Evolutionary conservation across 2,329 filamentous ascomycete genomes (phyloP).

Genomic region (Fusarium coffeatum): DNA sequence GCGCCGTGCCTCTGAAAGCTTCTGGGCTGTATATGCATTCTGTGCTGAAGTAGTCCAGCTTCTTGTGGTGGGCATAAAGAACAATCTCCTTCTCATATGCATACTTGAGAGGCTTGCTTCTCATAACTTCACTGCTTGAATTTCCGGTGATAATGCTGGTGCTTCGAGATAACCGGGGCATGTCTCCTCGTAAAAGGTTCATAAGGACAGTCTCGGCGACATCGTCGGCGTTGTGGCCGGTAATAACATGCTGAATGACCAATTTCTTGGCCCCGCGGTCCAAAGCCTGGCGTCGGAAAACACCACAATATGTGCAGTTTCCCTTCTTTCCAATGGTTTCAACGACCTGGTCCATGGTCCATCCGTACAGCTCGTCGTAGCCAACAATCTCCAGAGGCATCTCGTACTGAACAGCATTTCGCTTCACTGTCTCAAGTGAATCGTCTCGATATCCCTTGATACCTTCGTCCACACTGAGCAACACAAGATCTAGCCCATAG

Average conservation of each 20-base stretch:
- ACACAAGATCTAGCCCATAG: conserved; percentile 85
- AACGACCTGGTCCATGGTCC: conserved; percentile 99
- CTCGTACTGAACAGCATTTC: conserved; percentile 89
- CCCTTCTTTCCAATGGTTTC: conserved; percentile 96
- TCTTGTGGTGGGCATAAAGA: conserved; percentile 95
- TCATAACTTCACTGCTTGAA: conserved; percentile 85
- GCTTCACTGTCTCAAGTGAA: conserved; percentile 94
- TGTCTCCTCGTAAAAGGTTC: conserved; percentile 91
- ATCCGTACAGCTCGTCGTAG: conserved; percentile 94
- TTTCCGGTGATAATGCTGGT: conserved; percentile 89
- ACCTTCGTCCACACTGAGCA: conserved; percentile 95
- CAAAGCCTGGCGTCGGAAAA: conserved; percentile 92
- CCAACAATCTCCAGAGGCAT: conserved; percentile 94
- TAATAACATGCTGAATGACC: conserved; percentile 92
- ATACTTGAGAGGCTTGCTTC: conserved; percentile 97
- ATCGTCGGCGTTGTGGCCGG: conserved; percentile 97
- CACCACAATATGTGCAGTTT: conserved; percentile 98
- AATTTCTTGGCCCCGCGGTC: conserved; percentile 91
- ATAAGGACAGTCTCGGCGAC: conserved; percentile 97
- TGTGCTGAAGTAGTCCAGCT: conserved; percentile 96
- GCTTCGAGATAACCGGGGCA: conserved; percentile 86
- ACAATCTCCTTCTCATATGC: conserved; percentile 99
- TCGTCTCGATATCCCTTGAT: conserved; percentile 98
- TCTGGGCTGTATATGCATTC: conserved; percentile 99
- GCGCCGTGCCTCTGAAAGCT: conserved; percentile 91